phyloP scores from a whole-genome alignment of 257 asterid genomes.

The Mitragyna speciosa region DNA sequence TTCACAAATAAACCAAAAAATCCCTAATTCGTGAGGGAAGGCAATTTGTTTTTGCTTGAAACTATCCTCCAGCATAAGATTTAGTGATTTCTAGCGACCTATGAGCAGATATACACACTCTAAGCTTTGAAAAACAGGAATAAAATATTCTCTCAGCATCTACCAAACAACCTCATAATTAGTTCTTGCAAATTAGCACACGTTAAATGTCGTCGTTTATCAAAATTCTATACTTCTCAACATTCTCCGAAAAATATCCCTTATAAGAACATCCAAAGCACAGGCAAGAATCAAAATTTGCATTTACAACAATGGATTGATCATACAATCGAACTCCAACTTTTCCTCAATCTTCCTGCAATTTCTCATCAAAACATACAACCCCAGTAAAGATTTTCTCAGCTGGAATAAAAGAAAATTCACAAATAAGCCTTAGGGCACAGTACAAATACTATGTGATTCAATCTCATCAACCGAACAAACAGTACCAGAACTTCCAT shows the following conservation, averaged over 20 bases:
- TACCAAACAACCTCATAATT: background rate
- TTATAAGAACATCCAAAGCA: background rate
- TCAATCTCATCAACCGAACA: background rate
- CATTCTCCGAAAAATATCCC: background rate
- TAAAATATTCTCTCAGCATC: background rate
- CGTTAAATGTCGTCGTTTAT: background rate
- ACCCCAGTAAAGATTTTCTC: background rate
- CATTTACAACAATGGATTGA: background rate
- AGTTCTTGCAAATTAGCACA: background rate
- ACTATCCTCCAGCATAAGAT: background rate
- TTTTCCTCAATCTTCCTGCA: background rate
- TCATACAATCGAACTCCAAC: background rate
- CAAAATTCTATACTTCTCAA: background rate
- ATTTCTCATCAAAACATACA: background rate
- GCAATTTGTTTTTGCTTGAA: background rate
- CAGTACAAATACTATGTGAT: background rate
- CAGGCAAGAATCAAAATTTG: too few relatives aligned
- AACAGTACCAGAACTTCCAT: background rate
- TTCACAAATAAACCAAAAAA: background rate
- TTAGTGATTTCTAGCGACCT: background rate
- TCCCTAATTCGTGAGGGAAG: background rate
- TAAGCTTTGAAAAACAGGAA: background rate
- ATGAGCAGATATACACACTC: background rate
- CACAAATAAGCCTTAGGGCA: background rate
- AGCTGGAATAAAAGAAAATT: background rate